These are phyloP conservation scores for Penicillium sp. DNA, from an alignment of 2,329 filamentous ascomycete species.

Conservation along the genomic window DNA sequence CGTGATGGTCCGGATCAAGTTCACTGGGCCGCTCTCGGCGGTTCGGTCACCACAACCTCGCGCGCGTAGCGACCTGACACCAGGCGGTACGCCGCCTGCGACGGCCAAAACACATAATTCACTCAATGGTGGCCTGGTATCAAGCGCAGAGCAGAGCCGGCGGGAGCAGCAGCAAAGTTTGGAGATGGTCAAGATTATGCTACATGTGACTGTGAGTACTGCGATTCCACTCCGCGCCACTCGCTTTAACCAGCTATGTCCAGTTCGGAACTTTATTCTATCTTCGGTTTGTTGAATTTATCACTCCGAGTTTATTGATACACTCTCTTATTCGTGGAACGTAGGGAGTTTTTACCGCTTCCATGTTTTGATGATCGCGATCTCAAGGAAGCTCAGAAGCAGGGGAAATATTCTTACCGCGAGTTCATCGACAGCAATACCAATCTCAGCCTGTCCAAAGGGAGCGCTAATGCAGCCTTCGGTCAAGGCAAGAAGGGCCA, in stretches of 20 bases:
- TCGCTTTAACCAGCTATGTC: conserved; percentile 13
- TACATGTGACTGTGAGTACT: conserved; percentile 51
- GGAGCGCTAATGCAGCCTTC: conserved; percentile 19
- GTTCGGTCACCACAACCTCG: conserved; percentile 25
- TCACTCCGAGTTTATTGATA: background rate
- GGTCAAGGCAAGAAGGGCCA: conserved; percentile 33
- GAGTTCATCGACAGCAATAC: conserved; percentile 33
- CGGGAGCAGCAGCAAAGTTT: conserved; percentile 51
- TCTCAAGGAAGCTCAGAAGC: conserved; percentile 31
- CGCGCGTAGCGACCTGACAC: conserved; percentile 8
- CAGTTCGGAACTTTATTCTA: conserved; percentile 44
- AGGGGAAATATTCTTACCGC: conserved; percentile 33
- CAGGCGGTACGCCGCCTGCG: conserved; percentile 15
- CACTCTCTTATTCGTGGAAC: conserved; percentile 22
- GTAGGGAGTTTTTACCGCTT: conserved; percentile 41
- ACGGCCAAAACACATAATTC: conserved; percentile 23
- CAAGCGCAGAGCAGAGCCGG: conserved; percentile 19
- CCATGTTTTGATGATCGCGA: conserved; percentile 41
- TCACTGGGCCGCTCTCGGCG: conserved; percentile 25
- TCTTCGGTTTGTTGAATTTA: conserved; percentile 33
- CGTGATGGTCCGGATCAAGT: conserved; percentile 33
- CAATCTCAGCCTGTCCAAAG: conserved; percentile 9
- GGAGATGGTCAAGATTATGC: conserved; percentile 53
- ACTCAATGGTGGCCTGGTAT: conserved; percentile 15
- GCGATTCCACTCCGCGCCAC: background rate